Evolutionary conservation across 2,329 filamentous ascomycete genomes (phyloP).

Genomic region (Acrodontium crateriforme): DNA sequence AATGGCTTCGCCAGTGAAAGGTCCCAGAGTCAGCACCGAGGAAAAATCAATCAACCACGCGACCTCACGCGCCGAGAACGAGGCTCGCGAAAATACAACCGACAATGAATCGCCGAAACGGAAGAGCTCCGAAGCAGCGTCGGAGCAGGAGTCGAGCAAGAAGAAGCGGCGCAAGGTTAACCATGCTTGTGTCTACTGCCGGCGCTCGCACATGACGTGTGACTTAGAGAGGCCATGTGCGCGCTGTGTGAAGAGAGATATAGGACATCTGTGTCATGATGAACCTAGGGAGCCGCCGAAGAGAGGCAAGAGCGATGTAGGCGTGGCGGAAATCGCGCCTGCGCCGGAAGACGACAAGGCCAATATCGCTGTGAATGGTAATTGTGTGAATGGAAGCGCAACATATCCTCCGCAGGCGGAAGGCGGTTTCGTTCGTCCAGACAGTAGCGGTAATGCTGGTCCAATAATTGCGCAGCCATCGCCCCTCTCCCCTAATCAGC

Average conservation of each 20-base stretch:
- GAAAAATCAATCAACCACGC: too few species aligned
- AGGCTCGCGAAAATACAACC: too few species aligned
- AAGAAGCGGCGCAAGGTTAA: slow-evolving; percentile 42
- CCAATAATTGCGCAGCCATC: slow-evolving; percentile 61
- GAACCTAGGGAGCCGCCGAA: slow-evolving; percentile 82
- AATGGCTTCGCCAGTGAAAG: too few species aligned
- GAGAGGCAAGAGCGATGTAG: slow-evolving; percentile 50
- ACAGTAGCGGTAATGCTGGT: slow-evolving; percentile 8
- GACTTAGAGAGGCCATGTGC: slow-evolving; percentile 78
- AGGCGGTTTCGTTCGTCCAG: not conserved
- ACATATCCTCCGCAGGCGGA: not conserved
- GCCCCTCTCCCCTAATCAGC: slow-evolving; percentile 52
- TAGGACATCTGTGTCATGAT: slow-evolving; percentile 95
- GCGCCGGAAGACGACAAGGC: slow-evolving; percentile 7
- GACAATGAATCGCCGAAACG: slow-evolving; percentile 7
- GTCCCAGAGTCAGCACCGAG: too few species aligned
- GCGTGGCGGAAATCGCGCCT: slow-evolving; percentile 22
- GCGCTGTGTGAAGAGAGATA: slow-evolving; percentile 95
- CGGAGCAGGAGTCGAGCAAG: slow-evolving; percentile 12
- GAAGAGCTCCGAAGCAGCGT: slow-evolving; percentile 9
- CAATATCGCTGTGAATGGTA: slow-evolving; percentile 1
- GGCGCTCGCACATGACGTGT: slow-evolving; percentile 43
- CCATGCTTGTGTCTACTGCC: slow-evolving; percentile 40
- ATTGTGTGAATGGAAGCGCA: not conserved
- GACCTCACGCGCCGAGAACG: too few species aligned